Conservation (phyloP, 139 green algal genomes). For the Micractinium sp. region DNA sequence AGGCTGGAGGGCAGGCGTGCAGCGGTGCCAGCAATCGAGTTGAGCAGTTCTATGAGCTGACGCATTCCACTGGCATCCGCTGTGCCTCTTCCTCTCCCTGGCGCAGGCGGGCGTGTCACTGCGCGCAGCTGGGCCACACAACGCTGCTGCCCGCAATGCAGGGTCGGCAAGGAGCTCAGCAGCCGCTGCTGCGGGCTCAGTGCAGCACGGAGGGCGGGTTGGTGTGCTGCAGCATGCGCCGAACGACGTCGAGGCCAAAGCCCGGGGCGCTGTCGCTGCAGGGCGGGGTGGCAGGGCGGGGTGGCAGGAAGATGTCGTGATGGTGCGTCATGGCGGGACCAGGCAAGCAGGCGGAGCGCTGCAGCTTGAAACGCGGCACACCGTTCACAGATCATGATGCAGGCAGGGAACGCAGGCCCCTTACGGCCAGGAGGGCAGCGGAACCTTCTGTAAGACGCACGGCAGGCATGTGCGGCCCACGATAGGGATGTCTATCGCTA, state of each 20-base stretch:
- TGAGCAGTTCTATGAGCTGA: constrained; percentile 8
- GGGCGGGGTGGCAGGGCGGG: neutral
- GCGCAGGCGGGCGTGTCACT: neutral
- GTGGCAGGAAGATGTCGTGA: neutral
- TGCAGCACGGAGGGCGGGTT: constrained; percentile 70
- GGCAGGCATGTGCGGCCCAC: too few species aligned
- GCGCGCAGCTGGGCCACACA: neutral
- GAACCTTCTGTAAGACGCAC: too few species aligned
- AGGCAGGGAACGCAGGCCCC: too few species aligned
- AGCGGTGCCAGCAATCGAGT: neutral
- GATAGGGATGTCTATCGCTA: neutral
- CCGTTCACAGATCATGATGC: too few species aligned
- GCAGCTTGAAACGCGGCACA: too few species aligned
- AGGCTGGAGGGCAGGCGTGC: neutral
- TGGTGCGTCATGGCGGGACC: neutral
- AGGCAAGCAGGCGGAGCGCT: too few species aligned
- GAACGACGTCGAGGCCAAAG: constrained; percentile 69
- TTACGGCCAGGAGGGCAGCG: too few species aligned
- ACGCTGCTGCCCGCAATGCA: neutral
- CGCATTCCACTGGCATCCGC: neutral
- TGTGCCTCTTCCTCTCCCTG: neutral
- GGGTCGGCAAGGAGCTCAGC: neutral
- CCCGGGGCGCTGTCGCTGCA: constrained; percentile 42
- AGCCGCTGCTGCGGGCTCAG: constrained; percentile 8
- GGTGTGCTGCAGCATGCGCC: constrained; percentile 66